Conservation (phyloP, 1,139 yeast genomes). For the Geotrichum citri-aurantii region DNA sequence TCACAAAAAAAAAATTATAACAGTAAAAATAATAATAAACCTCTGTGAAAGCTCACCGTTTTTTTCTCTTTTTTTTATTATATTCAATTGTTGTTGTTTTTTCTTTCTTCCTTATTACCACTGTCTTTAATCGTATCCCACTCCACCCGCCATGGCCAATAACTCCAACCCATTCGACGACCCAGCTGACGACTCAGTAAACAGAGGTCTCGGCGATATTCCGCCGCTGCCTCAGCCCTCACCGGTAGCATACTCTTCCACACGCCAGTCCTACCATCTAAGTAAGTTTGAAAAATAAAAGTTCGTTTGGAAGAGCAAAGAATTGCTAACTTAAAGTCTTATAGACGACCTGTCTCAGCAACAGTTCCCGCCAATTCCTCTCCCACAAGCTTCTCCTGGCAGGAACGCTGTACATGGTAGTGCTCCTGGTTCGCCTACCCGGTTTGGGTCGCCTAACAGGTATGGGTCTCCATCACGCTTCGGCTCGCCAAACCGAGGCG, state of each 20-base stretch:
- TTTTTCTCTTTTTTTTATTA: not conserved
- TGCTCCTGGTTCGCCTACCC: constrained; percentile 1
- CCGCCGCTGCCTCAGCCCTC: constrained; percentile 18
- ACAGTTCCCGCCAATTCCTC: not conserved
- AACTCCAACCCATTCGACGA: not conserved
- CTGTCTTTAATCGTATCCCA: not conserved
- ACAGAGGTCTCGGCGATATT: constrained; percentile 5
- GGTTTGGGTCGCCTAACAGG: not conserved
- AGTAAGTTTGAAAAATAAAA: constrained; percentile 19
- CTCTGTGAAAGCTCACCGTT: too few species aligned
- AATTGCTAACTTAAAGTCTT: not conserved
- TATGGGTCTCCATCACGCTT: constrained; percentile 4
- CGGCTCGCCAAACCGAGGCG: constrained; percentile 18
- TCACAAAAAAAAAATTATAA: too few species aligned
- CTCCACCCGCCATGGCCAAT: not conserved
- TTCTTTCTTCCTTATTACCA: not conserved
- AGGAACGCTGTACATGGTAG: constrained; percentile 17
- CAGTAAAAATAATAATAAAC: too few species aligned
- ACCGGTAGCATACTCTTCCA: constrained; percentile 22
- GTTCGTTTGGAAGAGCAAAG: not conserved
- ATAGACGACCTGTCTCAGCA: not conserved
- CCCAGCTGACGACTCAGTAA: not conserved
- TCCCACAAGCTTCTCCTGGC: constrained; percentile 17
- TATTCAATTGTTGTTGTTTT: not conserved
- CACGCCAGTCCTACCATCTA: constrained; percentile 24